These are phyloP conservation scores for Trichoderma pleuroti DNA, from an alignment of 2,329 filamentous ascomycete species.

Conservation along the genomic window DNA sequence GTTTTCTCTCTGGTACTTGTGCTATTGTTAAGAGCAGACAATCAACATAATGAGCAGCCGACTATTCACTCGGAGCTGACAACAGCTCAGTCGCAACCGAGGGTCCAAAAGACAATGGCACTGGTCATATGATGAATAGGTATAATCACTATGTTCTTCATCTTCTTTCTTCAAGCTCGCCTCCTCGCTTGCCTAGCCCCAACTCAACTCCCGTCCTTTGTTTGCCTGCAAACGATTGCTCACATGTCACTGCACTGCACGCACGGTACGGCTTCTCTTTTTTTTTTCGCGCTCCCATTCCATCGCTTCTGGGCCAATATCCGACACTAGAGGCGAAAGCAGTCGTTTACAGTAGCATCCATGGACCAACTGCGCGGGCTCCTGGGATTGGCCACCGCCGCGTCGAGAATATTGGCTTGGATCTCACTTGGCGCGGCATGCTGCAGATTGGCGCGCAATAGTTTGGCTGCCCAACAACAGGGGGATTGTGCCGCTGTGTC, in stretches of 20 bases:
- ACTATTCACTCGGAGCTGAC: background rate
- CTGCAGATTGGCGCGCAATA: slow-evolving; percentile 20
- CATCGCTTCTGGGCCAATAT: slow-evolving; percentile 1
- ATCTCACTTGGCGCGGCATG: background rate
- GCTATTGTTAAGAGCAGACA: slow-evolving; percentile 1
- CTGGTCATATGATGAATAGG: background rate
- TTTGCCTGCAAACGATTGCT: background rate
- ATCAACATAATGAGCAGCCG: background rate
- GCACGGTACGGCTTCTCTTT: background rate
- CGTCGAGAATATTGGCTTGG: background rate
- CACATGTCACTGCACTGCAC: background rate
- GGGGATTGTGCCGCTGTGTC: background rate
- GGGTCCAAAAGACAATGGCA: background rate
- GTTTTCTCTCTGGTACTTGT: background rate
- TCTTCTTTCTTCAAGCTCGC: background rate
- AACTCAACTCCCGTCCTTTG: background rate
- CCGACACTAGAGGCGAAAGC: slow-evolving; percentile 6
- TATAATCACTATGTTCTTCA: background rate
- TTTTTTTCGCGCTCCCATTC: background rate
- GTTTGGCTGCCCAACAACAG: slow-evolving; percentile 4
- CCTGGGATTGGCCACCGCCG: slow-evolving; percentile 4
- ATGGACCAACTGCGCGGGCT: background rate
- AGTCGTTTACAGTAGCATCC: background rate
- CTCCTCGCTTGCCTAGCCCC: background rate
- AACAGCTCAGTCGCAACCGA: background rate